phyloP scores from a whole-genome alignment of 208 protist species.

The Porcisia hertigi region DNA sequence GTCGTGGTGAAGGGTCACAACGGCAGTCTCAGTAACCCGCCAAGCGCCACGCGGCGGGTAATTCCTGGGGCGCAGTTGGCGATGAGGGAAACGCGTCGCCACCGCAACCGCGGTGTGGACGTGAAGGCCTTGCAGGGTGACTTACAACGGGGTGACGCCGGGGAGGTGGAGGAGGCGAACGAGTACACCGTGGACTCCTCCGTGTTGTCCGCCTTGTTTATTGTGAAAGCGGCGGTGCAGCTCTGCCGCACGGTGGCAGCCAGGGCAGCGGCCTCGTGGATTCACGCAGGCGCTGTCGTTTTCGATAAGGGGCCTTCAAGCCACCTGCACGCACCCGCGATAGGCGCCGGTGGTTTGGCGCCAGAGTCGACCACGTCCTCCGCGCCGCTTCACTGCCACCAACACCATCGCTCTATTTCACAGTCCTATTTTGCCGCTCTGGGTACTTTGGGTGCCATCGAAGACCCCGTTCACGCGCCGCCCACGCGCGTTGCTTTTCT shows the following conservation, averaged over 20 bases:
- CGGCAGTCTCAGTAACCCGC: not conserved
- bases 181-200: not conserved
- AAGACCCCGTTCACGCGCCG: not conserved
- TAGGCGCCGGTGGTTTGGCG: not conserved
- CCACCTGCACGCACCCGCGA: not conserved
- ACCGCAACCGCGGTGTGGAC: slow-evolving; percentile 6
- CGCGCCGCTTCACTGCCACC: not conserved
- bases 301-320: not conserved
- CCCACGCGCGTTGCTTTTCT: slow-evolving; percentile 12
- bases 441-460: not conserved
- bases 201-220: slow-evolving; percentile 10
- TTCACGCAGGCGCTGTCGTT: not conserved
- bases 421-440: not conserved
- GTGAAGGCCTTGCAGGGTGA: not conserved
- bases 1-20: not conserved
- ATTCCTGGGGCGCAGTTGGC: slow-evolving; percentile 22
- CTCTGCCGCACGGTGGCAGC: slow-evolving; percentile 16
- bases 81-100: slow-evolving; percentile 17
- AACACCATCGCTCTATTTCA: slow-evolving; percentile 7
- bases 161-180: not conserved
- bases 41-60: slow-evolving; percentile 7
- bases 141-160: not conserved
- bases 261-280: not conserved
- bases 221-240: slow-evolving; percentile 21
- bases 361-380: not conserved